These are phyloP conservation scores for Aegilops speltoides DNA, from an alignment of 176 grass and related monocot genomes.

Conservation along the genomic window DNA sequence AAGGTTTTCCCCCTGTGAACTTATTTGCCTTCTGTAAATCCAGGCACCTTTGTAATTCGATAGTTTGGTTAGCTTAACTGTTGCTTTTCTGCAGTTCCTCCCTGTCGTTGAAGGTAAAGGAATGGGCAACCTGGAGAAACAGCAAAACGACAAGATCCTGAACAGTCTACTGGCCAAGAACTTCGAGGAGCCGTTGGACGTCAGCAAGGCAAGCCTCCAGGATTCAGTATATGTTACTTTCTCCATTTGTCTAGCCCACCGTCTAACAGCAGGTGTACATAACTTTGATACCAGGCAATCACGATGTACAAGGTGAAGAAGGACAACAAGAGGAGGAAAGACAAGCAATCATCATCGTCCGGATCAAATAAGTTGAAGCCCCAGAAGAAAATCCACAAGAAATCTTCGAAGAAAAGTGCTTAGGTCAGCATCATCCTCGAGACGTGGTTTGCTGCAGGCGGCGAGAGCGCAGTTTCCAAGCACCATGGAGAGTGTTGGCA, in stretches of 20 bases:
- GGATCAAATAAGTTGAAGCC: slow-evolving; percentile 55
- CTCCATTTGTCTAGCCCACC: neutral
- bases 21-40: slow-evolving; percentile 4
- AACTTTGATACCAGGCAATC: slow-evolving; percentile 57
- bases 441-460: neutral
- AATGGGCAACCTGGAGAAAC: slow-evolving; percentile 61
- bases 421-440: slow-evolving; percentile 14
- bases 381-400: slow-evolving; percentile 65
- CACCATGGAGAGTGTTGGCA: neutral
- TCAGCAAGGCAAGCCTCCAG: slow-evolving; percentile 62
- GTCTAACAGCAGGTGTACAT: slow-evolving; percentile 19
- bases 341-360: slow-evolving; percentile 31
- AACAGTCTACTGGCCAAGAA: slow-evolving; percentile 63
- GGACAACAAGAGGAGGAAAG: slow-evolving; percentile 68
- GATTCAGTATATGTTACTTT: neutral
- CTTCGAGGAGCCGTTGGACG: slow-evolving; percentile 63
- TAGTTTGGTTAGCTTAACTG: neutral
- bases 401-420: slow-evolving; percentile 62
- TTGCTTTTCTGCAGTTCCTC: slow-evolving; percentile 52
- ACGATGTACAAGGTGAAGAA: slow-evolving; percentile 87
- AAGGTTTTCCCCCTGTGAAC: slow-evolving; percentile 36
- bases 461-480: slow-evolving; percentile 18
- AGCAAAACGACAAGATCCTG: slow-evolving; percentile 76
- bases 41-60: neutral
- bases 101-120: slow-evolving; percentile 78